Conservation (phyloP, 129 eudicot genomes). For the Lactuca sativa region DNA sequence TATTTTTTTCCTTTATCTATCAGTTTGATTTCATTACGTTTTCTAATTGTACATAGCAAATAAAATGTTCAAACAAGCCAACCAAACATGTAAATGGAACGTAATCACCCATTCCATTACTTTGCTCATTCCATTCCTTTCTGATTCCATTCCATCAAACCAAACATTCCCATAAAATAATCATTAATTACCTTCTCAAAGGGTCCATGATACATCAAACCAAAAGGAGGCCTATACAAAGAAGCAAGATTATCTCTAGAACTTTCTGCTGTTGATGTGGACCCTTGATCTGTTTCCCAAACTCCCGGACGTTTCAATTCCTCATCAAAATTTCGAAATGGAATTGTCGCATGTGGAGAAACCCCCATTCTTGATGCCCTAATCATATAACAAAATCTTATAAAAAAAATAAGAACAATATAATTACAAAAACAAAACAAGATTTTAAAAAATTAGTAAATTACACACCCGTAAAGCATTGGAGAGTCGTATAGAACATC, state of each 20-base stretch:
- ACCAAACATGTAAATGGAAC: neutral
- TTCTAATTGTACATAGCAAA: too few relatives aligned
- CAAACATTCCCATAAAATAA: neutral
- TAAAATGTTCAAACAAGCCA: neutral
- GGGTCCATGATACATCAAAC: conserved; percentile 69
- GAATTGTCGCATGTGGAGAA: conserved; percentile 53
- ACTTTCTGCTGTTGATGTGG: conserved; percentile 47
- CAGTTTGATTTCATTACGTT: too few relatives aligned
- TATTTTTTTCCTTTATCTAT: too few relatives aligned
- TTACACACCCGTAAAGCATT: conserved; percentile 50
- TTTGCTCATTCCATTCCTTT: neutral
- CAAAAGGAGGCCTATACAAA: conserved; percentile 77
- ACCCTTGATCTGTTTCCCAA: conserved; percentile 71
- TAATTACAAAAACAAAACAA: neutral
- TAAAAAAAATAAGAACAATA: neutral
- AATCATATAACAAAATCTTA: conserved; percentile 7
- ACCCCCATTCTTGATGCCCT: conserved; percentile 58
- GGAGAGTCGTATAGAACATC: conserved; percentile 70
- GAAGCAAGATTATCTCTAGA: conserved; percentile 85
- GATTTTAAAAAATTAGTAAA: neutral
- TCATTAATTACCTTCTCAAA: conserved; percentile 76
- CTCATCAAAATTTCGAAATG: conserved; percentile 83
- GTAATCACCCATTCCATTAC: too few relatives aligned
- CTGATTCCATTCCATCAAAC: neutral
- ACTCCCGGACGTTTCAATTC: conserved; percentile 68